Percentiles rank a stretch among this genome's conserved stretches.
phyloP scores from a whole-genome alignment of 495 filamentous ascomycete genomes.

The Astrothelium macrocarpum region DNA sequence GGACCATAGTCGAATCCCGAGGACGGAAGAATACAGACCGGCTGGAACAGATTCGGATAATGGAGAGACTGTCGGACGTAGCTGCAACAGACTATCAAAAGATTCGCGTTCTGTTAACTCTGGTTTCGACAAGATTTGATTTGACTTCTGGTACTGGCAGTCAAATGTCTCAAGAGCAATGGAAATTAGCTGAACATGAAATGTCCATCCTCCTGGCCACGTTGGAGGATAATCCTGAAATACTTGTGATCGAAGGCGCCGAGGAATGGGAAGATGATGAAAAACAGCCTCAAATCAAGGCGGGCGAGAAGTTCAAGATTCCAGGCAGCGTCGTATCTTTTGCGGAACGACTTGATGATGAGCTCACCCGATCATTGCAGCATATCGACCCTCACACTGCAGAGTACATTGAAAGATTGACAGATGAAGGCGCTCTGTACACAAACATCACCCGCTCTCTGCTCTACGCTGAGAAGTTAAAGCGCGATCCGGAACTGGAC shows the following conservation, averaged over 20 bases:
- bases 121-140: slow-evolving; percentile 93
- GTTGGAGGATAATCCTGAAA: slow-evolving; percentile 65
- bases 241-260: slow-evolving; percentile 75
- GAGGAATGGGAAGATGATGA: slow-evolving; percentile 99
- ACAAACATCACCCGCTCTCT: slow-evolving; percentile 77
- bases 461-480: slow-evolving; percentile 75
- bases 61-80: slow-evolving; percentile 93
- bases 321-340: slow-evolving; percentile 91
- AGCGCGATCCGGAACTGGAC: slow-evolving; percentile 60
- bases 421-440: slow-evolving; percentile 87
- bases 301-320: slow-evolving; percentile 71
- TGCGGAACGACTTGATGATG: slow-evolving; percentile 91
- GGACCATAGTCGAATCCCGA: slow-evolving; percentile 84
- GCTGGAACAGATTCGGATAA: slow-evolving; percentile 83
- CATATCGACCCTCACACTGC: slow-evolving; percentile 97
- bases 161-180: slow-evolving; percentile 92
- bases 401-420: slow-evolving; percentile 92
- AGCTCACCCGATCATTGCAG: slow-evolving; percentile 90
- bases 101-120: slow-evolving; percentile 82
- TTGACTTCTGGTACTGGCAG: slow-evolving; percentile 69
- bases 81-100: slow-evolving; percentile 83
- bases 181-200: slow-evolving; percentile 88
- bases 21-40: slow-evolving; percentile 99
- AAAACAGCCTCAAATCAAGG: slow-evolving; percentile 62
- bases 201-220: slow-evolving; percentile 64